These are phyloP conservation scores for Penicillium cinerascens DNA, from an alignment of 495 filamentous ascomycete genomes.

Conservation along the genomic window DNA sequence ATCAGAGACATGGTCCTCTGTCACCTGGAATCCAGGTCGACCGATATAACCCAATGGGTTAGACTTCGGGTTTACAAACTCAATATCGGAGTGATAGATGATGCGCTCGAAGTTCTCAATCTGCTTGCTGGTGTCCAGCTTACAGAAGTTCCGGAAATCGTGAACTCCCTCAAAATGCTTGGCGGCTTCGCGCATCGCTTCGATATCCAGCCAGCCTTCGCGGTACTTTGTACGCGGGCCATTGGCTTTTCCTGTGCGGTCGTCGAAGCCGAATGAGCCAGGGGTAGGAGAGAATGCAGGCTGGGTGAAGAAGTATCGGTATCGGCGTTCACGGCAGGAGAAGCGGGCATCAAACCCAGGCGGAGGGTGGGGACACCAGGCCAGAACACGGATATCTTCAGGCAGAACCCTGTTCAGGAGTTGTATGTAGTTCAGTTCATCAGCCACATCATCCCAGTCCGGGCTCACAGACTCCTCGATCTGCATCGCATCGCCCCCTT, in stretches of 20 bases:
- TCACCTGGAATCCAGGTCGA: conserved; percentile 31
- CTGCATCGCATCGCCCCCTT: conserved; percentile 10
- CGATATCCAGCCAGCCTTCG: conserved; percentile 72
- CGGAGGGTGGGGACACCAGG: conserved; percentile 86
- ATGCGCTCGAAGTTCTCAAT: conserved; percentile 74
- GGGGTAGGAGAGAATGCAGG: conserved; percentile 70
- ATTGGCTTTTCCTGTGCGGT: conserved; percentile 16
- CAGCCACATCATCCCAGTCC: conserved; percentile 68
- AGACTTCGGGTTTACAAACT: conserved; percentile 54
- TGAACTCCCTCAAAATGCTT: conserved; percentile 74
- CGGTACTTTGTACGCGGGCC: conserved; percentile 31
- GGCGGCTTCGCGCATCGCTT: conserved; percentile 79
- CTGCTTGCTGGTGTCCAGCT: conserved; percentile 81
- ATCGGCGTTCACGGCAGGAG: conserved; percentile 82
- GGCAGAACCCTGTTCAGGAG: conserved; percentile 85
- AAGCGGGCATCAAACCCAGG: conserved; percentile 86
- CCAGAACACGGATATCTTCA: conserved; percentile 81
- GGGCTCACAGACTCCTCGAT: conserved; percentile 29
- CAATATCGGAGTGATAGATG: conserved; percentile 74
- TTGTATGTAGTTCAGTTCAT: conserved; percentile 79
- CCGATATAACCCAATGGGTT: conserved; percentile 39
- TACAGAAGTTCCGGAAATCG: conserved; percentile 97
- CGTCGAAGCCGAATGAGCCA: conserved; percentile 31
- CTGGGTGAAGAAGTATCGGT: conserved; percentile 96
- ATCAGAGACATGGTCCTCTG: conserved; percentile 16